Base-by-base conservation (phyloP, 441 rosid genomes). In the Gossypium aridum region DNA sequence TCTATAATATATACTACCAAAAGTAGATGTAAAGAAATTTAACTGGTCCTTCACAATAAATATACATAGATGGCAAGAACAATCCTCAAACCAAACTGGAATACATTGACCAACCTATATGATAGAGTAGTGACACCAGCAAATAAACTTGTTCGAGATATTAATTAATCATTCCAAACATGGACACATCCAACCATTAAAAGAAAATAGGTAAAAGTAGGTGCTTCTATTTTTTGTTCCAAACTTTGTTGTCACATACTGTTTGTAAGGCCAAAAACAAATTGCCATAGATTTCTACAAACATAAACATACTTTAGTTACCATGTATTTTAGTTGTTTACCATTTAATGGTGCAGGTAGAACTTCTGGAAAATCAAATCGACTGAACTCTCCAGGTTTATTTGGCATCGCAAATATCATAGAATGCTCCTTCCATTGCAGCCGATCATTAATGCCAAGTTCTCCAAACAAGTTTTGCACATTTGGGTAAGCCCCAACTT, bases 331-430 rank as follows among this genome's bases (percentile, higher is more conserved):
- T 28, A 54, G 39, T 57, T 59, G 78, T 90, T 84, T 73, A 94
- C 99, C 99, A 73, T 94, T 94, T 66, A 94, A 76, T 39, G 99
- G 99, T 82, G 99, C 89, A 9, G 98, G 97, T 39, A 92, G 85
- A 80, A 75, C 90, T 76, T 94, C 99, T 70, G 90, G 87, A 80
- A 94, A 94, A 85, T 94, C 99, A 89, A 94, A 94, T 80, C 96
- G 87, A 82, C 98, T 92, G 75, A 92, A 94, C 77, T 94, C 97
- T 74, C 98, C 98, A 39, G 99, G 98, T 80, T 90, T 91, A 83
- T 87, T 90, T 78, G 97, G 97, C 96, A 94, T 91, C 45, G 99
- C 99, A 77, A 94, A 94, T 70, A 94, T 94, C 99, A 94, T 94
- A 73, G 97, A 94, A 73, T 94, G 99, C 79, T 94, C 97, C 81